Conservation (phyloP, 495 filamentous ascomycete species). For the Diplogelasinospora grovesii region DNA sequence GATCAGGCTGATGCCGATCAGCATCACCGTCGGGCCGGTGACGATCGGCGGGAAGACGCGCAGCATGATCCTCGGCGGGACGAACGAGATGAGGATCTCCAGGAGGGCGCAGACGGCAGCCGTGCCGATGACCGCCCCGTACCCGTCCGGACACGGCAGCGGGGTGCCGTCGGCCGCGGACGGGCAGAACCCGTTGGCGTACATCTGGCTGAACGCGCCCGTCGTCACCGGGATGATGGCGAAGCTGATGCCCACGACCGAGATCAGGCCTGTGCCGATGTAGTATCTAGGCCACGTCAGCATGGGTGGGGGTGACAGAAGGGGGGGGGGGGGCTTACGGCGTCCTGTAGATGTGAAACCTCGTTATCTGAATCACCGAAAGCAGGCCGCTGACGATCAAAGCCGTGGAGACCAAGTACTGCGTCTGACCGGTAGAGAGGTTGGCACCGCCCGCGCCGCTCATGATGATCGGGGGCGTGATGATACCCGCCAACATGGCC, state of each 20-base stretch:
- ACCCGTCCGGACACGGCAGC: slow-evolving; percentile 77
- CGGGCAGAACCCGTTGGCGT: slow-evolving; percentile 71
- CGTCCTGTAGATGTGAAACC: slow-evolving; percentile 74
- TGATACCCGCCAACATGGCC: slow-evolving; percentile 51
- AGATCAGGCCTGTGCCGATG: slow-evolving; percentile 81
- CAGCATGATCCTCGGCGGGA: slow-evolving; percentile 61
- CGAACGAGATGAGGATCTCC: slow-evolving; percentile 70
- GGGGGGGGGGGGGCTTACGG: slow-evolving; percentile 40
- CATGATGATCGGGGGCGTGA: slow-evolving; percentile 78
- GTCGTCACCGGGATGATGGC: slow-evolving; percentile 78
- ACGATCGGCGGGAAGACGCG: slow-evolving; percentile 84
- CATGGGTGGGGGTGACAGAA: neutral
- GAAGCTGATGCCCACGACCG: slow-evolving; percentile 85
- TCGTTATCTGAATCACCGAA: slow-evolving; percentile 72
- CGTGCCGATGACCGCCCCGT: slow-evolving; percentile 80
- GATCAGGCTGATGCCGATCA: slow-evolving; percentile 64
- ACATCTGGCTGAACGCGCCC: slow-evolving; percentile 79
- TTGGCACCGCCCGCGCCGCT: slow-evolving; percentile 59
- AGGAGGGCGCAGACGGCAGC: slow-evolving; percentile 61
- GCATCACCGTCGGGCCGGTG: slow-evolving; percentile 75
- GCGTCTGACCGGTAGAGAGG: slow-evolving; percentile 49
- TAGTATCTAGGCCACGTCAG: slow-evolving; percentile 45
- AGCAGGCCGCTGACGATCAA: slow-evolving; percentile 80
- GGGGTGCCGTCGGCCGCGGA: slow-evolving; percentile 52
- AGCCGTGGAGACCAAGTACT: slow-evolving; percentile 86